Evolutionary conservation across 768 basidiomycete species (phyloP).

Genomic region (Suillus decipiens): DNA sequence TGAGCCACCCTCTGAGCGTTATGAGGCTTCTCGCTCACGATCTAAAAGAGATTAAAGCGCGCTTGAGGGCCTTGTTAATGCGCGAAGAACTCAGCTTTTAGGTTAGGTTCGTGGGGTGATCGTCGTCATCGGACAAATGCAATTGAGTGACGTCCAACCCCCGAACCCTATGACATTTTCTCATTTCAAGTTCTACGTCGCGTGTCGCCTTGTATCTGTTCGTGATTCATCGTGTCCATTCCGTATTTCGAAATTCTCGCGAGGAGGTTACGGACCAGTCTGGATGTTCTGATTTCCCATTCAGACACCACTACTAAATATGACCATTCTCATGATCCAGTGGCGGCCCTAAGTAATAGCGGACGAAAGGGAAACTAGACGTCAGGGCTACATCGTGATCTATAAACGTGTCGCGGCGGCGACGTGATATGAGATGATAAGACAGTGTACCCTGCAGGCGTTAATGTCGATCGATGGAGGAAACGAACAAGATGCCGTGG

Average conservation of each 20-base stretch:
- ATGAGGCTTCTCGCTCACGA: constrained; percentile 4
- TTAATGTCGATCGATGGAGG: constrained; percentile 1
- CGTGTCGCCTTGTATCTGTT: background rate
- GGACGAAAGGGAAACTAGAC: background rate
- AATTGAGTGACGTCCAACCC: background rate
- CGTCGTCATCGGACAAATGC: background rate
- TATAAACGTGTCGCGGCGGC: constrained; percentile 2
- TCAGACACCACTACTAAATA: background rate
- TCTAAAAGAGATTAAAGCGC: constrained; percentile 31
- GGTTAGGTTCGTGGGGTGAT: constrained; percentile 5
- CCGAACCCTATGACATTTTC: background rate
- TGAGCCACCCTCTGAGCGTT: constrained; percentile 13
- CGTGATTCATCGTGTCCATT: background rate
- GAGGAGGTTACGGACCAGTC: background rate
- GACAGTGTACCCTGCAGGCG: background rate
- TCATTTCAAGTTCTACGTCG: background rate
- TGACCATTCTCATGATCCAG: background rate
- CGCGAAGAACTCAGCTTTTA: constrained; percentile 17
- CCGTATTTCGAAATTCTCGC: background rate
- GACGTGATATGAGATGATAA: background rate
- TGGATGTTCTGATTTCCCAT: background rate
- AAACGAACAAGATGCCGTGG: constrained; percentile 1
- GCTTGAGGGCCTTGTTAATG: constrained; percentile 25
- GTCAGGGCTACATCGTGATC: background rate
- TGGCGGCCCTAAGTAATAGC: background rate